Conservation (phyloP, 176 grass and related monocot genomes). For the Oryza longistaminata region DNA sequence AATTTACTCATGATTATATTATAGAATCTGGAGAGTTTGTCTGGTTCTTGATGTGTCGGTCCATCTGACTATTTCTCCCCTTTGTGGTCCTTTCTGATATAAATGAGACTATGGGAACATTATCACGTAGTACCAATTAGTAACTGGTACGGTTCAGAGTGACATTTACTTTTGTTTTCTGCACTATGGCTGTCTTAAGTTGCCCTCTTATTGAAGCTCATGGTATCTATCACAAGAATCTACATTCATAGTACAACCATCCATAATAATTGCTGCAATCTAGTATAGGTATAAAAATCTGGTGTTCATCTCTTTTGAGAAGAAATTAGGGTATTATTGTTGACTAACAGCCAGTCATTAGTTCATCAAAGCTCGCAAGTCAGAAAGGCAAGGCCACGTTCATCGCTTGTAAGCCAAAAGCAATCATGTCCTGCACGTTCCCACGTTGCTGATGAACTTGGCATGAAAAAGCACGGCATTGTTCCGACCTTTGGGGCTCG, state of each 20-base stretch:
- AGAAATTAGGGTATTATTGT: slow-evolving; percentile 19
- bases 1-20: no score
- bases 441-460: slow-evolving; percentile 35
- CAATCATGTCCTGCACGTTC: slow-evolving; percentile 14
- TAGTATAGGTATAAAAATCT: background rate
- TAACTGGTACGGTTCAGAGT: background rate
- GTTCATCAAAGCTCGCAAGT: slow-evolving; percentile 4
- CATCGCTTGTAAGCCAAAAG: background rate
- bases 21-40: no score
- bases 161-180: background rate
- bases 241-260: background rate
- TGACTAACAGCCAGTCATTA: background rate
- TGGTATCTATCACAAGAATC: background rate
- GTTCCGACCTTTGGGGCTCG: slow-evolving; percentile 21
- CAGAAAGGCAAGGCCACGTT: background rate
- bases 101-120: slow-evolving; percentile 16
- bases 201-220: background rate
- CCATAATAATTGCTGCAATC: background rate
- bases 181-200: background rate
- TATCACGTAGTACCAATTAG: background rate
- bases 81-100: slow-evolving; percentile 19
- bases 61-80: background rate
- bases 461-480: slow-evolving; percentile 21
- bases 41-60: background rate
- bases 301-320: background rate